These are phyloP conservation scores for Ligustrum vulgare DNA, from an alignment of 257 asterid species.

Conservation along the genomic window DNA sequence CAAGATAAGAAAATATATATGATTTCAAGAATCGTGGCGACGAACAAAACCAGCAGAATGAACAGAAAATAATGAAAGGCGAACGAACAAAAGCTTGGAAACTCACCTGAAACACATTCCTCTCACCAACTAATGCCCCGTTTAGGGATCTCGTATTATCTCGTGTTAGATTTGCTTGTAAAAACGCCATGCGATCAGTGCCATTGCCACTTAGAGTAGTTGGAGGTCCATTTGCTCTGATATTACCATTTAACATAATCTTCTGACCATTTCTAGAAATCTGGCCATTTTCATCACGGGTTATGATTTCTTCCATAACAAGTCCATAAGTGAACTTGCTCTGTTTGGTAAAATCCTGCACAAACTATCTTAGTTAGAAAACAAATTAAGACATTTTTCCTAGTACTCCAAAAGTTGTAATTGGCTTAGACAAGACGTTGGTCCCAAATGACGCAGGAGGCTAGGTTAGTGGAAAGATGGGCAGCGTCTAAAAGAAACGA, in stretches of 20 bases:
- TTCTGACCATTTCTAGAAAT: slow-evolving; percentile 85
- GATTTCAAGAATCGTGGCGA: no score
- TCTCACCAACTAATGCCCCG: slow-evolving; percentile 92
- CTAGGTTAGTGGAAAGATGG: not conserved
- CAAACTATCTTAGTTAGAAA: not conserved
- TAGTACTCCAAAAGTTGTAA: not conserved
- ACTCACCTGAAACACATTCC: slow-evolving; percentile 93
- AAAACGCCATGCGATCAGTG: slow-evolving; percentile 82
- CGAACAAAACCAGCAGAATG: no score
- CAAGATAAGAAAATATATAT: not conserved
- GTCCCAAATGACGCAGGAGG: not conserved
- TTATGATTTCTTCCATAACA: slow-evolving; percentile 92
- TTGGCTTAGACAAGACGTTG: not conserved
- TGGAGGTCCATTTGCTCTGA: slow-evolving; percentile 96
- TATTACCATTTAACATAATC: slow-evolving; percentile 88
- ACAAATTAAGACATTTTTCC: no score
- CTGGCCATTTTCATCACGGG: slow-evolving; percentile 95
- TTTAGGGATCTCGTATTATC: slow-evolving; percentile 85
- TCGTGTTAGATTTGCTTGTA: slow-evolving; percentile 87
- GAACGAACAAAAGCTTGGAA: not conserved
- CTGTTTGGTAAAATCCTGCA: slow-evolving; percentile 86
- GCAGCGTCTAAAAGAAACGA: slow-evolving; percentile 9
- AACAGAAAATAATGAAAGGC: no score
- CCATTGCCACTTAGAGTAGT: slow-evolving; percentile 98
- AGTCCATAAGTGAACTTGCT: slow-evolving; percentile 96